Evolutionary conservation across 345 rosid species (phyloP), one percentile per base, ranked within the genome.

Genomic region (Gossypium sturtianum): DNA sequence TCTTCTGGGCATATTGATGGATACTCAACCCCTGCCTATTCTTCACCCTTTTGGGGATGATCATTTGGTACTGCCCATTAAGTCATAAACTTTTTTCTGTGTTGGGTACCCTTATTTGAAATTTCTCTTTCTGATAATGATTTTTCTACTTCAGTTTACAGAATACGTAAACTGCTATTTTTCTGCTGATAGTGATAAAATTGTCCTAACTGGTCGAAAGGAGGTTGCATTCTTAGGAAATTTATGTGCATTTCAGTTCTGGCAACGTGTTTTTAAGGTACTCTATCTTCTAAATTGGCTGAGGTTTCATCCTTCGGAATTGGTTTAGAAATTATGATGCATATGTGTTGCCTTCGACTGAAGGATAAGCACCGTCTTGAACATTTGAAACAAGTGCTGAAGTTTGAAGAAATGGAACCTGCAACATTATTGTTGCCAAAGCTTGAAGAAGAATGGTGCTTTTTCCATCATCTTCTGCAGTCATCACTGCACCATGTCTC

Each of bases 371-470:
- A 82, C 60, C 92, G 93, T 22, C 76, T 90, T 73, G 88, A 86
- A 74, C 86, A 82, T 83, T 83, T 94, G 81, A 87, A 87, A 81
- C 83, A 75, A 58, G 68, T 86, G 75, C 74, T 80, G 58, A 72
- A 75, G 62, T 57, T 73, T 52, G 88, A 82, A 58, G 86, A 81
- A 66, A 74, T 52, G 73, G 84, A 79, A 65, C 84, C 78, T 78
- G 66, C 79, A 61, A 70, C 80, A 72, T 67, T 76, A 74, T 38
- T 80, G 73, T 70, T 78, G 51, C 86, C 86, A 51, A 82, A 79
- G 83, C 80, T 87, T 76, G 98, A 94, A 86, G 89, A 90, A 86
- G 92, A 88, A 71, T 94, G 98, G 97, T 94, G 98, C 83, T 82
- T 79, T 71, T 81, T 86, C 80, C 98, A 94, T 84, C 77, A 89